Conservation (phyloP, 257 asterid genomes). For the Thymus quinquecostatus region DNA sequence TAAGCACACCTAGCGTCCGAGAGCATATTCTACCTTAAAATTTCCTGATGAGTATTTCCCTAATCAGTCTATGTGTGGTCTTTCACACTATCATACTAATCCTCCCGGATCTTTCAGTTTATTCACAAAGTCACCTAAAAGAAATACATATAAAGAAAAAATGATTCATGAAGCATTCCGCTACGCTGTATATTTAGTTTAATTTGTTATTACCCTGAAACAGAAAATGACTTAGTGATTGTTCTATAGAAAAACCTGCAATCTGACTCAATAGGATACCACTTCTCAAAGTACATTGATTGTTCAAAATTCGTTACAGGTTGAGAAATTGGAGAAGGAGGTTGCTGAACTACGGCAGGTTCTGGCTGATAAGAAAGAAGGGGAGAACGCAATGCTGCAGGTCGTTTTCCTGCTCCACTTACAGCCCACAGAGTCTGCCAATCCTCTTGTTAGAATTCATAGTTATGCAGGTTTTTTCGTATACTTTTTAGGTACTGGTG, state of each 20-base stretch:
- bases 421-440: slow-evolving; percentile 12
- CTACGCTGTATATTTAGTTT: too few species aligned
- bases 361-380: slow-evolving; percentile 66
- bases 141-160: too few species aligned
- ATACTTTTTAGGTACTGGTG: slow-evolving; percentile 65
- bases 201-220: too few species aligned
- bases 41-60: too few species aligned
- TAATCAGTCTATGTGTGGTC: too few species aligned
- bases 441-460: slow-evolving; percentile 27
- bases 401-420: slow-evolving; percentile 38
- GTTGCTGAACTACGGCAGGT: slow-evolving; percentile 61
- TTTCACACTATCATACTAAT: too few species aligned
- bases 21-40: too few species aligned
- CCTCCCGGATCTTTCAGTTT: too few species aligned
- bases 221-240: too few species aligned
- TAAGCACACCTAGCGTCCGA: neutral
- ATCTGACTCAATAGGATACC: too few species aligned
- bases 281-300: slow-evolving; percentile 18
- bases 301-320: slow-evolving; percentile 43
- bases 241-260: too few species aligned
- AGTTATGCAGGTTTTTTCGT: slow-evolving; percentile 16
- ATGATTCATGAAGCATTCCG: too few species aligned
- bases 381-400: slow-evolving; percentile 84
- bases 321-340: slow-evolving; percentile 84
- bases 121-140: neutral